Conservation (phyloP, 805 yeast species). For the Zygosaccharomyces siamensis region DNA sequence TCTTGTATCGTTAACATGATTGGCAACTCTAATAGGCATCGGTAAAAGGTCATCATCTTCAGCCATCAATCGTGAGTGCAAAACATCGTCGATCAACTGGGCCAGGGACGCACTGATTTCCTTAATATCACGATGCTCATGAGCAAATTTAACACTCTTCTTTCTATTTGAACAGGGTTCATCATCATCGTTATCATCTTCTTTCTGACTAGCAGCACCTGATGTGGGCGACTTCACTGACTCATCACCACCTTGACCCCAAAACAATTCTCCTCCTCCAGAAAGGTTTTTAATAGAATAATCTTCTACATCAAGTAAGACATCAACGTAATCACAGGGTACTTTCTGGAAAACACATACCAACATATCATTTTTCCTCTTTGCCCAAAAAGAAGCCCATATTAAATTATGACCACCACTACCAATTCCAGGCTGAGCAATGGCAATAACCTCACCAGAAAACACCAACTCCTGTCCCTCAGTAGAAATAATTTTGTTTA, state of each 20-base stretch:
- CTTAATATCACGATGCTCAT: constrained; percentile 23
- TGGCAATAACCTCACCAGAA: constrained; percentile 82
- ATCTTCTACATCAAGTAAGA: constrained; percentile 38
- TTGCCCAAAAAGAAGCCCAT: constrained; percentile 92
- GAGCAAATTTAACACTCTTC: constrained; percentile 29
- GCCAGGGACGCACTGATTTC: constrained; percentile 29
- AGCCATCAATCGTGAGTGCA: constrained; percentile 21
- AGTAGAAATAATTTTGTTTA: constrained; percentile 45
- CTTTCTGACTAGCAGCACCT: neutral
- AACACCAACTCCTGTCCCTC: constrained; percentile 50
- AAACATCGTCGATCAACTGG: constrained; percentile 27
- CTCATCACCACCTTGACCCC: constrained; percentile 8
- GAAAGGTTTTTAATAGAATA: constrained; percentile 27
- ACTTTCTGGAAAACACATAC: constrained; percentile 87
- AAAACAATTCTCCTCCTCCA: constrained; percentile 23
- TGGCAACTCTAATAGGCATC: constrained; percentile 38
- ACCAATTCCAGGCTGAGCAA: constrained; percentile 55
- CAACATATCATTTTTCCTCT: constrained; percentile 60
- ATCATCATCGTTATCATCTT: constrained; percentile 4
- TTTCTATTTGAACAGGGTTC: constrained; percentile 5
- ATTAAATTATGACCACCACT: constrained; percentile 41
- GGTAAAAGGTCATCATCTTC: constrained; percentile 30
- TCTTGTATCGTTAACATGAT: constrained; percentile 50
- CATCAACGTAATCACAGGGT: constrained; percentile 62
- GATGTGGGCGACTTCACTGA: neutral